Percentiles rank a stretch among this genome's conserved stretches.
phyloP scores from a whole-genome alignment of 495 filamentous ascomycete species.

The Trichoderma asperelloides region DNA sequence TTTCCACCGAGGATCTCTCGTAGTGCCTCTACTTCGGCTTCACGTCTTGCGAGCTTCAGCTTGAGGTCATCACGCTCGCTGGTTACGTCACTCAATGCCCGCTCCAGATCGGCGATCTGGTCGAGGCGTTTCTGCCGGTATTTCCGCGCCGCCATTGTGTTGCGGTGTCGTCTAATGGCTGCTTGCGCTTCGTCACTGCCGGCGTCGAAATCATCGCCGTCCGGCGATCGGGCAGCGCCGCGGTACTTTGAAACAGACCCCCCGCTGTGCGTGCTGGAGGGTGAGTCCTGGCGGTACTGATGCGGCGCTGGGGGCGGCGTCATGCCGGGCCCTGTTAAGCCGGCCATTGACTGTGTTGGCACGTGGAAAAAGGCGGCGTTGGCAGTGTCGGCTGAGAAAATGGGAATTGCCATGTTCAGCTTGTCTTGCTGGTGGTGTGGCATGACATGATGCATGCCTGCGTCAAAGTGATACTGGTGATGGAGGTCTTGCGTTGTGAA shows the following conservation, averaged over 20 bases:
- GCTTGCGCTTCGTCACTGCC: neutral
- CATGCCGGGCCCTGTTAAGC: neutral
- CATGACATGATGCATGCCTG: neutral
- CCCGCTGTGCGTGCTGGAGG: neutral
- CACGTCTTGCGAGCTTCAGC: slow-evolving; percentile 51
- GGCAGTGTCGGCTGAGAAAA: neutral
- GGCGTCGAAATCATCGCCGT: neutral
- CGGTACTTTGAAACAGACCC: neutral
- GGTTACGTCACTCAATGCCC: slow-evolving; percentile 48
- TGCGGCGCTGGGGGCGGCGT: neutral
- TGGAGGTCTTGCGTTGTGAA: neutral
- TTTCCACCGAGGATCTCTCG: slow-evolving; percentile 34
- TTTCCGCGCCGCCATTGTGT: slow-evolving; percentile 61
- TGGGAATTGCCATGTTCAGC: neutral
- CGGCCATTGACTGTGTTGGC: neutral
- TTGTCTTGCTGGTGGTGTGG: neutral
- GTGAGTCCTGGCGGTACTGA: neutral
- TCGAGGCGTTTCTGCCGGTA: slow-evolving; percentile 65
- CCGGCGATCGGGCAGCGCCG: neutral
- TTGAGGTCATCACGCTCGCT: slow-evolving; percentile 57
- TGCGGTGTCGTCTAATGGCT: slow-evolving; percentile 48
- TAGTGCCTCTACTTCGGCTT: slow-evolving; percentile 47
- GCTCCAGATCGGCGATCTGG: slow-evolving; percentile 54
- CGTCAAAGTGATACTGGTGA: slow-evolving; percentile 4
- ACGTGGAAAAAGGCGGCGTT: slow-evolving; percentile 1